Evolutionary conservation across 2,329 filamentous ascomycete genomes (phyloP).

Genomic region (Dothideomycetes sp.): DNA sequence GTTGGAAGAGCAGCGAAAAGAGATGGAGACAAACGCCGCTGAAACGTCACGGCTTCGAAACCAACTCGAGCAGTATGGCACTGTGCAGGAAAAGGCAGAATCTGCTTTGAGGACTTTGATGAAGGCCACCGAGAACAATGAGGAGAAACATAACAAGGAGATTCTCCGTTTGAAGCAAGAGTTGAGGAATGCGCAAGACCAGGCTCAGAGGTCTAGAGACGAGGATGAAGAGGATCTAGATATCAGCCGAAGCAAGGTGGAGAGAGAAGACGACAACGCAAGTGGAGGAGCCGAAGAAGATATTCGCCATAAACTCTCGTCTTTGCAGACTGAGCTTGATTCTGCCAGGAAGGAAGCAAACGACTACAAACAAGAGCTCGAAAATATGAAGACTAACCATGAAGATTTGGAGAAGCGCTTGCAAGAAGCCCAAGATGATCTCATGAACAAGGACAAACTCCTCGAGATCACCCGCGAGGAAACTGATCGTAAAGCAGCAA

Average conservation of each 20-base stretch:
- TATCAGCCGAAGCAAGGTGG: slow-evolving; percentile 14
- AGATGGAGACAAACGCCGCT: slow-evolving; percentile 2
- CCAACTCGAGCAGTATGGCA: too few relatives aligned
- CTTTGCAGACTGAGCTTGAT: neutral
- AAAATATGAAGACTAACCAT: neutral
- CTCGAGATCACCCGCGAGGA: slow-evolving; percentile 2
- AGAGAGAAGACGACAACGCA: slow-evolving; percentile 9
- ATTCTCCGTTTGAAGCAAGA: slow-evolving; percentile 6
- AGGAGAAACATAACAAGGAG: too few relatives aligned
- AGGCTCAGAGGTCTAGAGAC: neutral
- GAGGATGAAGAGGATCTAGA: slow-evolving; percentile 1
- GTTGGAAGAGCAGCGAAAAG: neutral
- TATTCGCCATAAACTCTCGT: neutral
- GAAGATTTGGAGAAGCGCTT: slow-evolving; percentile 1
- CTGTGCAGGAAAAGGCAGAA: too few relatives aligned
- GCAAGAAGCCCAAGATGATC: slow-evolving; percentile 4
- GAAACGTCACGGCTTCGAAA: too few relatives aligned
- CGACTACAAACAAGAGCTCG: too few relatives aligned
- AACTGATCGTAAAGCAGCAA: slow-evolving; percentile 7
- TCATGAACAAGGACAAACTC: slow-evolving; percentile 1
- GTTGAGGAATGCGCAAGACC: neutral
- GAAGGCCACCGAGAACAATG: too few relatives aligned
- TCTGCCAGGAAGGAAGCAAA: neutral
- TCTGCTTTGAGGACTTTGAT: too few relatives aligned
- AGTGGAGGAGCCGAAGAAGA: slow-evolving; percentile 17